Base-by-base conservation (phyloP, 106 monocot species). In the Amphibolis antarctica region DNA sequence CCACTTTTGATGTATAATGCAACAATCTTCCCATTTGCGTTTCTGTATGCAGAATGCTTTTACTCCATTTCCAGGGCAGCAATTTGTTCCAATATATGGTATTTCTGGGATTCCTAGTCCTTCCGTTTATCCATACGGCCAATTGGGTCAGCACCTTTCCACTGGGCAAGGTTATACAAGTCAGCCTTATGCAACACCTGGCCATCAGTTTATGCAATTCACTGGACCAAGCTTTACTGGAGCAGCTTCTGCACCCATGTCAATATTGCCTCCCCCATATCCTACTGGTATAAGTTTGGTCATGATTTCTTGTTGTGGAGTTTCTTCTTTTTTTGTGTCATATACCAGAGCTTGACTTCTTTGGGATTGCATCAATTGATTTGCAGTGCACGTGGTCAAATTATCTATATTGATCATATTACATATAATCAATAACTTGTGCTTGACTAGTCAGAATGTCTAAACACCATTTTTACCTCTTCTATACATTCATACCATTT, bases 51-150 rank as follows among this genome's bases (percentile, higher is more conserved):
- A 90, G 90, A 91, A 83, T 69, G 45, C 72, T 10, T 77, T 77
- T 42, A 81, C 42, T 68, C 76, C 76, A 23, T 83, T 79, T 53
- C 72, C 56, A 18, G 72, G 74, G 17, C 81, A 92, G 63, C 86
- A 83, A 62, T 92, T 81, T 73, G 45, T 81, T 64, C 89, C 80
- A 66, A 59, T 90, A 25, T 80, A 85, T 73, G 74, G 90, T 44
- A 72, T 77, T 57, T 83, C 86, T 44, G 81, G 86, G 30, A 42
- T 81, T 36, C 65, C 62, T 56, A 81, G 75, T 49, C 50, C 80
- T 46, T 61, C 76, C 24, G 50, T 79, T 50, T 81, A 80, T 69
- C 81, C 80, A 45, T 66, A 78, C 60, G 86, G 80, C 43, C 86
- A 81, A 64, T 53, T 76, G 29, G 62, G 59, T n/a, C 89, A 78